Evolutionary conservation across 768 basidiomycete genomes (phyloP).

Genomic region (Tremella mesenterica): DNA sequence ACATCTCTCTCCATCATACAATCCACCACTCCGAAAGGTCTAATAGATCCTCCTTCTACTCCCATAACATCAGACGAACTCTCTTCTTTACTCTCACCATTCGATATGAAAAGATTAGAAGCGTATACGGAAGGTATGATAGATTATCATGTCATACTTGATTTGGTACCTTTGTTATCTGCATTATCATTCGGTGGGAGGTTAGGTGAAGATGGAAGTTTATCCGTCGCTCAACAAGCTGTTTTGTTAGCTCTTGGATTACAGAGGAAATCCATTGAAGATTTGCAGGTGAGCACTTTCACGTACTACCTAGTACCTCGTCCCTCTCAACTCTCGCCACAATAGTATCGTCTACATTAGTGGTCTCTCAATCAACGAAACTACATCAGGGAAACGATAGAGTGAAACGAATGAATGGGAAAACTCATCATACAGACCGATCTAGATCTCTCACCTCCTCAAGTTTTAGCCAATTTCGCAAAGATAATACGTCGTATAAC

Average conservation of each 20-base stretch:
- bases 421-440: constrained; percentile 53
- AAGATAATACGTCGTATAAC: constrained; percentile 81
- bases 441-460: constrained; percentile 72
- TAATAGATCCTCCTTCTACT: constrained; percentile 1
- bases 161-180: constrained; percentile 73
- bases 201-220: constrained; percentile 54
- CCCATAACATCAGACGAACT: constrained; percentile 51
- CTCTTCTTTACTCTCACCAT: constrained; percentile 65
- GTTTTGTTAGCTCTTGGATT: constrained; percentile 82
- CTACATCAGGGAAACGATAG: too few relatives aligned
- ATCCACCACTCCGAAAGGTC: constrained; percentile 47
- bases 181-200: constrained; percentile 70
- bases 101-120: constrained; percentile 89
- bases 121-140: constrained; percentile 85
- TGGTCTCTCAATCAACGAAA: too few relatives aligned
- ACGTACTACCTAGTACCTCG: too few relatives aligned
- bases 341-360: too few relatives aligned
- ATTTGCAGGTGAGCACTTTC: constrained; percentile 60
- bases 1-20: constrained; percentile 81
- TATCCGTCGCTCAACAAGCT: constrained; percentile 84
- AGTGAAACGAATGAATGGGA: too few relatives aligned
- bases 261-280: constrained; percentile 81
- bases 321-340: too few relatives aligned
- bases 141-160: constrained; percentile 92
- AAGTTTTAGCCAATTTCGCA: constrained; percentile 79